These are phyloP conservation scores for Tephrocybe sp. DNA, from an alignment of 768 basidiomycete genomes.

Conservation along the genomic window DNA sequence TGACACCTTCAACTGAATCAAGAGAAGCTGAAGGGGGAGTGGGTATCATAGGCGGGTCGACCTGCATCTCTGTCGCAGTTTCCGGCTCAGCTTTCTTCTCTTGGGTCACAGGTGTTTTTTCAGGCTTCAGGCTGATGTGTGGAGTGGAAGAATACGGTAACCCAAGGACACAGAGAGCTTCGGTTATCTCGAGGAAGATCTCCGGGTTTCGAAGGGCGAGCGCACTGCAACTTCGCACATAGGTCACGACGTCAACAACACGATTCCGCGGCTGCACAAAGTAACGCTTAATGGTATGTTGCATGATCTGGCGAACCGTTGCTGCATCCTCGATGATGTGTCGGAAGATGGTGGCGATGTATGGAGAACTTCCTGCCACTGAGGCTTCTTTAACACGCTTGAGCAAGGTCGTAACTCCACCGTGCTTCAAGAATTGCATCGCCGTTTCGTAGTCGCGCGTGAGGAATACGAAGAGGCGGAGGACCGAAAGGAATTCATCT, in stretches of 20 bases:
- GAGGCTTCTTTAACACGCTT: conserved; percentile 61
- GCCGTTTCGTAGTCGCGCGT: conserved; percentile 72
- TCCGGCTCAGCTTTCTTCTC: conserved; percentile 25
- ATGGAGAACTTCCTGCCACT: conserved; percentile 72
- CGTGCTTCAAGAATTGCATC: conserved; percentile 62
- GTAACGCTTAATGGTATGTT: conserved; percentile 79
- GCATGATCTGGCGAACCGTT: conserved; percentile 71
- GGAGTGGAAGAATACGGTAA: conserved; percentile 57
- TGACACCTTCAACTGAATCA: conserved; percentile 55
- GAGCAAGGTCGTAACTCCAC: conserved; percentile 67
- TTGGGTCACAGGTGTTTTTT: conserved; percentile 23
- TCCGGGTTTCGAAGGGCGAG: conserved; percentile 81
- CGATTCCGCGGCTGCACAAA: conserved; percentile 72
- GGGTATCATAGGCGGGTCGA: conserved; percentile 38
- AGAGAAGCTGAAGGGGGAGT: conserved; percentile 23
- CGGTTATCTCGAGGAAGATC: conserved; percentile 73
- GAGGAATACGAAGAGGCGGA: conserved; percentile 83
- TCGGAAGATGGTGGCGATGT: conserved; percentile 86
- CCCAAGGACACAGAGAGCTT: conserved; percentile 69
- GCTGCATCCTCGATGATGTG: conserved; percentile 82
- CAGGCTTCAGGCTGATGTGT: conserved; percentile 58
- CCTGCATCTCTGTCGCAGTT: conserved; percentile 53
- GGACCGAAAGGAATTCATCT: conserved; percentile 79
- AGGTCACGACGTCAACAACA: conserved; percentile 65
- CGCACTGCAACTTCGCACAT: conserved; percentile 73